Evolutionary conservation across 23 red algal genomes (phyloP).

Genomic region (Cyanidium caldarium): DNA sequence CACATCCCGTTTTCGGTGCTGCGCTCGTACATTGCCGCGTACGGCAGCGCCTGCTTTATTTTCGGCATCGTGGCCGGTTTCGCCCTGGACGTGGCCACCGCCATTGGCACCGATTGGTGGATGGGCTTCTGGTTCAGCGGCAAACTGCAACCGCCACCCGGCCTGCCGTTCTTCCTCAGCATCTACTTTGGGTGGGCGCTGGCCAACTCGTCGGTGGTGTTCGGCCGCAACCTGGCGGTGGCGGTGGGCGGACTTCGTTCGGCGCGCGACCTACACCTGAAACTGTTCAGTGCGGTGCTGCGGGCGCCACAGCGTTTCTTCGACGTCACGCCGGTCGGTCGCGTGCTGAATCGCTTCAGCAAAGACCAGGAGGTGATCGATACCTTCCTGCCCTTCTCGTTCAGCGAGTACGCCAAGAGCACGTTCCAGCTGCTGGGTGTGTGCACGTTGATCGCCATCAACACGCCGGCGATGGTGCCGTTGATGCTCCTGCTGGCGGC

Average conservation of each 20-base stretch:
- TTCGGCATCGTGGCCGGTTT: constrained; percentile 28
- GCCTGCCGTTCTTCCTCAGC: neutral
- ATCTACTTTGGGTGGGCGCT: neutral
- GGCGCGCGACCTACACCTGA: constrained; percentile 42
- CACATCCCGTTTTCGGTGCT: constrained; percentile 32
- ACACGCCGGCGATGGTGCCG: constrained; percentile 44
- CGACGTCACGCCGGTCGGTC: constrained; percentile 57
- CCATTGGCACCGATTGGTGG: constrained; percentile 69
- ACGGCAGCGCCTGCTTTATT: constrained; percentile 31
- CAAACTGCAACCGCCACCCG: neutral
- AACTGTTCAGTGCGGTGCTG: constrained; percentile 37
- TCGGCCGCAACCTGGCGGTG: neutral
- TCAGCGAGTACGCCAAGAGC: neutral
- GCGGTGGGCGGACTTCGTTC: constrained; percentile 23
- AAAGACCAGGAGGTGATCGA: constrained; percentile 55
- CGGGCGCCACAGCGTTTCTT: constrained; percentile 67
- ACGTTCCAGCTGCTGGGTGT: neutral
- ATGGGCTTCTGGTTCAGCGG: constrained; percentile 53
- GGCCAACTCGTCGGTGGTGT: neutral
- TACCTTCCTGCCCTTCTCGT: neutral
- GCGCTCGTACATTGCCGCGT: constrained; percentile 32
- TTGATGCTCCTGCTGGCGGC: constrained; percentile 21
- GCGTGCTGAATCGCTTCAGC: constrained; percentile 75
- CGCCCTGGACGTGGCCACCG: constrained; percentile 14
- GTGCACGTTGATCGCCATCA: constrained; percentile 28